A percentile compares a stretch with the other conserved stretches of the same genome.
phyloP scores from a whole-genome alignment of 2,329 filamentous ascomycete genomes.

The Westerdykella sp. region DNA sequence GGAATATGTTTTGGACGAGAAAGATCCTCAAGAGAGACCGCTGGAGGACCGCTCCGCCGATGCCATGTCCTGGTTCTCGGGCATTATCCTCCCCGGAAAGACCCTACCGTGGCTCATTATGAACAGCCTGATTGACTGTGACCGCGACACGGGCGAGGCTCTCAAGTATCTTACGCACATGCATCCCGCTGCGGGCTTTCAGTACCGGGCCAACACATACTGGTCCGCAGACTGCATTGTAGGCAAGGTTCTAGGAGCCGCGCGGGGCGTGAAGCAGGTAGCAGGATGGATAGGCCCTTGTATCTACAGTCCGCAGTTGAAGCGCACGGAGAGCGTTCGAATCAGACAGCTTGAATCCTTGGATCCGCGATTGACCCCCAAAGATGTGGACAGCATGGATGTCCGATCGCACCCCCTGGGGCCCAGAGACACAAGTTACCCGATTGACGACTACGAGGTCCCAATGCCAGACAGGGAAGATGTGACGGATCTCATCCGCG shows the following conservation, averaged over 20 bases:
- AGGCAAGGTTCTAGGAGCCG: slow-evolving; percentile 62
- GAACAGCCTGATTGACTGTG: slow-evolving; percentile 70
- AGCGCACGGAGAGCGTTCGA: slow-evolving; percentile 62
- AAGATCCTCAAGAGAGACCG: slow-evolving; percentile 44
- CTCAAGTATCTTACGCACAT: slow-evolving; percentile 63
- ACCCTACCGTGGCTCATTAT: slow-evolving; percentile 69
- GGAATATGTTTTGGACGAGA: slow-evolving; percentile 55
- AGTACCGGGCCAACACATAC: slow-evolving; percentile 72
- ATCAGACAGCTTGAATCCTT: slow-evolving; percentile 56
- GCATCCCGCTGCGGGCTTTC: slow-evolving; percentile 65
- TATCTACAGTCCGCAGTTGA: slow-evolving; percentile 60
- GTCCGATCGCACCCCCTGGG: slow-evolving; percentile 65
- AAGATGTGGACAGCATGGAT: slow-evolving; percentile 60
- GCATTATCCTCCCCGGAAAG: slow-evolving; percentile 63
- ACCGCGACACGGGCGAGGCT: slow-evolving; percentile 60
- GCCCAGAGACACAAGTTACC: slow-evolving; percentile 55
- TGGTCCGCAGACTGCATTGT: slow-evolving; percentile 68
- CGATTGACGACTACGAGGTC: slow-evolving; percentile 62
- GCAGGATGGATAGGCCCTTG: slow-evolving; percentile 72
- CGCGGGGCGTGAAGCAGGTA: slow-evolving; percentile 62
- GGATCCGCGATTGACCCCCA: slow-evolving; percentile 48
- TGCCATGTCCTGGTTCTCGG: slow-evolving; percentile 71
- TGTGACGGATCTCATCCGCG: slow-evolving; percentile 58
- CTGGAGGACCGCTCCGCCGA: slow-evolving; percentile 61
- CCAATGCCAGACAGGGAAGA: slow-evolving; percentile 53